A percentile compares a stretch with the other conserved stretches of the same genome.
Evolutionary conservation across 139 green algal genomes (phyloP).

Genomic region (Tetraselmis chui): DNA sequence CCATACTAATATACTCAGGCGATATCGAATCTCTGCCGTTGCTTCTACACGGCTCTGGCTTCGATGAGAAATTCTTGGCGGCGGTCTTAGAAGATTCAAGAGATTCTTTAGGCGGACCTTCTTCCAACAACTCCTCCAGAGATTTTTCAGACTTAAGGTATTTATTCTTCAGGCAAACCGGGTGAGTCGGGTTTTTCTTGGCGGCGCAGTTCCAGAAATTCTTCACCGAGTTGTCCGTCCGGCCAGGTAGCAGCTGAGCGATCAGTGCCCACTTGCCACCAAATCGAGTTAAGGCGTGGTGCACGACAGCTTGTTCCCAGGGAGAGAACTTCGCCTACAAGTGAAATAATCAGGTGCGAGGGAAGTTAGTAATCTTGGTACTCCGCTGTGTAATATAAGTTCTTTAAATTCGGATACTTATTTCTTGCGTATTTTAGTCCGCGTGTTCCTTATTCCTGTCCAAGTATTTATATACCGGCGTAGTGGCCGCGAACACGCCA

Average conservation of each 20-base stretch:
- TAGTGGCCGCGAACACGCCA: too few relatives aligned
- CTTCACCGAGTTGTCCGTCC: constrained; percentile 68
- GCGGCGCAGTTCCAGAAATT: constrained; percentile 60
- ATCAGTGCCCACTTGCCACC: constrained; percentile 26
- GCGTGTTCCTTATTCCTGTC: too few relatives aligned
- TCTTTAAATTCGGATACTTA: too few relatives aligned
- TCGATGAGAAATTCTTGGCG: too few relatives aligned
- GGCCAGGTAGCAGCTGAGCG: constrained; percentile 42
- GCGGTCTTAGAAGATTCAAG: not conserved
- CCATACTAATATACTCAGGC: too few relatives aligned
- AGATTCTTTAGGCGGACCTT: not conserved
- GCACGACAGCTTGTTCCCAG: not conserved
- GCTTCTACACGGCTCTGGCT: too few relatives aligned
- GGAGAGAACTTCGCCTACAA: not conserved
- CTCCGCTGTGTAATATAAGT: too few relatives aligned
- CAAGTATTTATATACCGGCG: too few relatives aligned
- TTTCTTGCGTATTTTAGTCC: too few relatives aligned
- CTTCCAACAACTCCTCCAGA: not conserved
- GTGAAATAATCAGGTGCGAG: too few relatives aligned
- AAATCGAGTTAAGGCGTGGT: not conserved
- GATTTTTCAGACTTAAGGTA: not conserved
- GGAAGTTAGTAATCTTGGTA: too few relatives aligned
- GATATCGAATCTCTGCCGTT: too few relatives aligned
- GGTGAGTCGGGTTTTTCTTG: not conserved
- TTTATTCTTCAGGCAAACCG: not conserved